Evolutionary conservation across 352 stramenopile genomes (phyloP).

Genomic region (Phytophthora foliorum): DNA sequence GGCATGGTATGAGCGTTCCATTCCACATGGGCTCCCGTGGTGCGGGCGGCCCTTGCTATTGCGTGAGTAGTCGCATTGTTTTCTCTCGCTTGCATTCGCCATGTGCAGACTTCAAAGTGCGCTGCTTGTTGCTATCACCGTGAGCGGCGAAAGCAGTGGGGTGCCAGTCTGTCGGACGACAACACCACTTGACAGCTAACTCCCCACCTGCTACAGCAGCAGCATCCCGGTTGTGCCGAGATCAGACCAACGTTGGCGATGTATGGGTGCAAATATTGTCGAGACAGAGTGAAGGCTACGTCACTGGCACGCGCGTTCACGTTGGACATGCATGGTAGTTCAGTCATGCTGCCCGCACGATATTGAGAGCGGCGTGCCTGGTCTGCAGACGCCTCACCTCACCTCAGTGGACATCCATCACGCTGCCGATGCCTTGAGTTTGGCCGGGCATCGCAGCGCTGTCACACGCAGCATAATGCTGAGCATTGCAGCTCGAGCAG

Average conservation of each 20-base stretch:
- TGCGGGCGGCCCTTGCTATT: no score
- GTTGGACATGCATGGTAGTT: constrained; percentile 13
- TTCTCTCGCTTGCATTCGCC: no score
- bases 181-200: constrained; percentile 4
- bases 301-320: no score
- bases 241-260: not conserved
- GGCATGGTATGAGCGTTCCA: no score
- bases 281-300: not conserved
- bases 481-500: not conserved
- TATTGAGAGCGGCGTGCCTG: not conserved
- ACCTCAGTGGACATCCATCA: not conserved
- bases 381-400: not conserved
- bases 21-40: no score
- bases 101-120: no score
- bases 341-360: not conserved
- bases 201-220: not conserved
- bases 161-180: constrained; percentile 9
- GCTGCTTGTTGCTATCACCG: not conserved
- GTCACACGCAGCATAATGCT: constrained; percentile 14
- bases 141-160: no score
- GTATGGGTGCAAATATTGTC: not conserved
- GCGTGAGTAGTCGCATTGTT: no score
- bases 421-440: constrained; percentile 9
- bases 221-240: not conserved
- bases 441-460: not conserved